These are phyloP conservation scores for Cytospora mali DNA, from an alignment of 2,329 filamentous ascomycete genomes.

Conservation along the genomic window DNA sequence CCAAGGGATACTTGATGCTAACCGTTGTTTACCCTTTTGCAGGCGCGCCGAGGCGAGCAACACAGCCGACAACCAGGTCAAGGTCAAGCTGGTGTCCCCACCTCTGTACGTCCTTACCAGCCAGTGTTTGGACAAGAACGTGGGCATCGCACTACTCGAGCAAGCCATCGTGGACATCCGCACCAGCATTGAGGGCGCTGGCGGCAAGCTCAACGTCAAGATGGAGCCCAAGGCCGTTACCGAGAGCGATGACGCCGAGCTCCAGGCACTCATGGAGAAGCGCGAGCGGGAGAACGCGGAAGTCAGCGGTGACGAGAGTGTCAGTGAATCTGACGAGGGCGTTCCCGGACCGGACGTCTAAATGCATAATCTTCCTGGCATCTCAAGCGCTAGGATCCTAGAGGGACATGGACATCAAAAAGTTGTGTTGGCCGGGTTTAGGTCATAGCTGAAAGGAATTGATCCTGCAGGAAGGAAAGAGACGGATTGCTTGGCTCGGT, in stretches of 20 bases:
- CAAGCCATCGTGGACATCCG: slow-evolving; percentile 88
- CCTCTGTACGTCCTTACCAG: slow-evolving; percentile 95
- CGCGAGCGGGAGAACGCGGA: slow-evolving; percentile 96
- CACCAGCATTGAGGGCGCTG: slow-evolving; percentile 74
- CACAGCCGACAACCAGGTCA: slow-evolving; percentile 90
- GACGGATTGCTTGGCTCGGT: slow-evolving; percentile 1
- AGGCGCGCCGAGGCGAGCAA: slow-evolving; percentile 84
- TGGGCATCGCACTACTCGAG: slow-evolving; percentile 82
- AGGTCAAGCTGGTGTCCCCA: slow-evolving; percentile 97
- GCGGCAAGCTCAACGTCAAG: slow-evolving; percentile 84
- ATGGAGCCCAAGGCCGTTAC: slow-evolving; percentile 99
- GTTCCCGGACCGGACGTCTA: slow-evolving; percentile 49
- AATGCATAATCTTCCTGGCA: slow-evolving; percentile 16
- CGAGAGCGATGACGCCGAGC: slow-evolving; percentile 94
- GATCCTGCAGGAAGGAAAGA: neutral
- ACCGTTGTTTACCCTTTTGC: neutral
- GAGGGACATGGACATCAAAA: slow-evolving; percentile 15
- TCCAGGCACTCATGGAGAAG: slow-evolving; percentile 99
- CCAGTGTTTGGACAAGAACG: slow-evolving; percentile 90
- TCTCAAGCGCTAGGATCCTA: slow-evolving; percentile 26
- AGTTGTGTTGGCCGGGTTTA: slow-evolving; percentile 1
- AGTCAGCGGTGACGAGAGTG: slow-evolving; percentile 95
- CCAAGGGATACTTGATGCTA: neutral
- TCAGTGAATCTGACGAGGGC: slow-evolving; percentile 93
- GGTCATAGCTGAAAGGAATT: neutral